Evolutionary conservation across 2,329 filamentous ascomycete genomes (phyloP).

Genomic region (Neurospora sp.): DNA sequence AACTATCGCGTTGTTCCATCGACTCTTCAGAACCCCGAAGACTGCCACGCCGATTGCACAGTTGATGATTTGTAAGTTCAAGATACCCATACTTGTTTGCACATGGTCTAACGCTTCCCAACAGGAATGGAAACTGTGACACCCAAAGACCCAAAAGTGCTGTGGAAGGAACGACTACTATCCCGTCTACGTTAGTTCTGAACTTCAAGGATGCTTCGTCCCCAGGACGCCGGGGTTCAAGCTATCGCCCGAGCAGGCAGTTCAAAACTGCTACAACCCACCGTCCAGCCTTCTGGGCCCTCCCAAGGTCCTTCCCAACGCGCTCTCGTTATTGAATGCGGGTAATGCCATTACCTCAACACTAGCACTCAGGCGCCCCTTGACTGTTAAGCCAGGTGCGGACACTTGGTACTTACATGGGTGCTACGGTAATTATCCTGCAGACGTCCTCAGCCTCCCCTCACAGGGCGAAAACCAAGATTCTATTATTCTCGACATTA

Average conservation of each 20-base stretch:
- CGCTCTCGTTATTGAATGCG: background rate
- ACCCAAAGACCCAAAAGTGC: slow-evolving; percentile 14
- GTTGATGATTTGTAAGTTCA: background rate
- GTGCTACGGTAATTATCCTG: slow-evolving; percentile 1
- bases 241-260: background rate
- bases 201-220: slow-evolving; percentile 36
- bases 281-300: slow-evolving; percentile 3
- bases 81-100: background rate
- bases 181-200: slow-evolving; percentile 40
- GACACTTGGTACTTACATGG: slow-evolving; percentile 5
- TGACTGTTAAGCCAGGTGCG: background rate
- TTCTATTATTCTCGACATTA: background rate
- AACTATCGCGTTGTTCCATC: slow-evolving; percentile 7
- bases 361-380: slow-evolving; percentile 4
- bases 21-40: slow-evolving; percentile 2
- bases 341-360: background rate
- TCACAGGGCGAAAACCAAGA: background rate
- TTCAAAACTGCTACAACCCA: slow-evolving; percentile 16
- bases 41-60: slow-evolving; percentile 5
- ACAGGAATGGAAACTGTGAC: slow-evolving; percentile 14
- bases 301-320: background rate
- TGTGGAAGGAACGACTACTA: slow-evolving; percentile 23
- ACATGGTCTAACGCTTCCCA: background rate
- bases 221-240: slow-evolving; percentile 21
- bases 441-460: background rate